phyloP scores from a whole-genome alignment of 2,329 filamentous ascomycete species.

The Exophiala sp. region DNA sequence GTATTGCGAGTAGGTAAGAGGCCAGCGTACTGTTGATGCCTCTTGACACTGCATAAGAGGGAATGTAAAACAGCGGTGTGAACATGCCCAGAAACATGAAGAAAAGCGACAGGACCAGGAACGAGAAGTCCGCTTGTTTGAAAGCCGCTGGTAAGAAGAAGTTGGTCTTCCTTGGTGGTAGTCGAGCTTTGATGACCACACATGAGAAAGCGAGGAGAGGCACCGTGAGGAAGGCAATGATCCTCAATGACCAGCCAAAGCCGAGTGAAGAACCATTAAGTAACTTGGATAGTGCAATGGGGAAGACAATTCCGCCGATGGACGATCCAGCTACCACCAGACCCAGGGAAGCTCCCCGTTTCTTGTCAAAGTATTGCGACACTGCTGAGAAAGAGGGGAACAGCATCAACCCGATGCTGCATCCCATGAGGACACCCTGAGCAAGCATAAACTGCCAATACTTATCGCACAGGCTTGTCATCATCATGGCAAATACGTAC shows the following conservation, averaged over 20 bases:
- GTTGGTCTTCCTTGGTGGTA: conserved; percentile 36
- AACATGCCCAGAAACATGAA: conserved; percentile 27
- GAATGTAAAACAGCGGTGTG: conserved; percentile 33
- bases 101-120: conserved; percentile 13
- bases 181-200: conserved; percentile 50
- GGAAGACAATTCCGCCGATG: conserved; percentile 54
- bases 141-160: conserved; percentile 30
- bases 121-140: conserved; percentile 15
- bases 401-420: conserved; percentile 41
- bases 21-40: conserved; percentile 50
- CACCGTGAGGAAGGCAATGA: conserved; percentile 54
- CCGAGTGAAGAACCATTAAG: conserved; percentile 41
- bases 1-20: conserved; percentile 52
- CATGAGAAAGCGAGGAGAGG: conserved; percentile 52
- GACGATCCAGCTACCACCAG: conserved; percentile 47
- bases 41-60: conserved; percentile 27
- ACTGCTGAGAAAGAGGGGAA: conserved; percentile 47
- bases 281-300: conserved; percentile 47
- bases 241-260: conserved; percentile 53
- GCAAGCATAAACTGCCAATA: conserved; percentile 55
- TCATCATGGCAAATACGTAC: conserved; percentile 26
- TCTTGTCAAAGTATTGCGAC: conserved; percentile 48
- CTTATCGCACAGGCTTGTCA: conserved; percentile 36
- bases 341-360: conserved; percentile 48
- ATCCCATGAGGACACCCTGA: conserved; percentile 47